Base-by-base conservation (phyloP, 2,329 filamentous ascomycete genomes). In the Scopulariopsis brevicaulis region DNA sequence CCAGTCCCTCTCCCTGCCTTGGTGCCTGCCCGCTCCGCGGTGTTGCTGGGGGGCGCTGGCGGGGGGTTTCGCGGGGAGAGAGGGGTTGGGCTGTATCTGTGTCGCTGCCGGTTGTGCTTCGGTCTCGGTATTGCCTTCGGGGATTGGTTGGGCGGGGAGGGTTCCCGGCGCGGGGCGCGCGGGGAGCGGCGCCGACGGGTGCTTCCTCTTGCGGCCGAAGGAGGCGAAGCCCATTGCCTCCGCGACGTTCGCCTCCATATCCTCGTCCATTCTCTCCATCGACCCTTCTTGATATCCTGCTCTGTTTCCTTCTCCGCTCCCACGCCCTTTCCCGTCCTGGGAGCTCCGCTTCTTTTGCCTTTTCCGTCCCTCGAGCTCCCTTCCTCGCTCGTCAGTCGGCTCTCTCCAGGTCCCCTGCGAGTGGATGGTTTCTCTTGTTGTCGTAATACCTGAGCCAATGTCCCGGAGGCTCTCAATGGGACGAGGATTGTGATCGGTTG, bases 151-250 rank as follows among this genome's bases (percentile, higher is more conserved):
- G 53, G 53, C 20, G 28, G 59, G 66, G 64, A 71, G 59, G 4
- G 57, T 54, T 60, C 61, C 59, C 60, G 64, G 60, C 53, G n/a
- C 52, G 55, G 58, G 67, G 60, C 71, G 73, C 32, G 75, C 71
- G 20, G 79, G 74, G 65, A 87, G 83, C 69, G 82, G 86, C 65
- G 25, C 15, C 24, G 20, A 20, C 15, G 32, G 24, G 51, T 76
- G 76, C 1, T 78, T 73, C 3, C 70, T 68, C 63, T 79, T 74
- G 11, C 72, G 70, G 63, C 87, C 87, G 66, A 92, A 92, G 59
- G 81, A 79, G 10, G 84, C 79, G 70, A 91, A 91, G 62, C 88
- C 88, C 84, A 91, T 86, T 53, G 81, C 78, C 50, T 81, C 79
- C 24, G 84, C 84, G 68, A 89, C 83, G 56, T 80, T 80, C 50